Conservation (phyloP, 2,329 filamentous ascomycete species). For the Colletotrichum sp. region DNA sequence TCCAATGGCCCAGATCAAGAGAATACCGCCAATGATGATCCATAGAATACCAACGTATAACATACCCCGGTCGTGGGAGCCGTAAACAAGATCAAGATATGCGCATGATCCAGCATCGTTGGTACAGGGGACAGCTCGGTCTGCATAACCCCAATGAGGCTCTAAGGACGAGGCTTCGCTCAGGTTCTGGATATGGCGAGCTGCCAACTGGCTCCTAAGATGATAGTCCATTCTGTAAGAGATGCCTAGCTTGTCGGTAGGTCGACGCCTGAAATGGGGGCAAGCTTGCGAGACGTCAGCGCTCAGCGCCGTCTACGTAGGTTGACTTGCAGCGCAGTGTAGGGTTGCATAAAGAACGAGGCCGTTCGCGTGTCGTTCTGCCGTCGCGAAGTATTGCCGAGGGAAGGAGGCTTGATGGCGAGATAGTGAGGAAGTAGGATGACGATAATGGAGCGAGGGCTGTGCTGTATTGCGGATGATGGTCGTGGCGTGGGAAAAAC, state of each 20-base stretch:
- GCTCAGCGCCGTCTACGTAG: background rate
- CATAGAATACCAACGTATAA: slow-evolving; percentile 56
- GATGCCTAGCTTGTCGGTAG: background rate
- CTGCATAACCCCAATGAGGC: slow-evolving; percentile 53
- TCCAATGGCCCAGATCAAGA: slow-evolving; percentile 47
- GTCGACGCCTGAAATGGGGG: background rate
- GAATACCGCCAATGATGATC: slow-evolving; percentile 48
- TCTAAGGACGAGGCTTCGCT: slow-evolving; percentile 37
- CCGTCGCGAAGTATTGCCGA: background rate
- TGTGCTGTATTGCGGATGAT: background rate
- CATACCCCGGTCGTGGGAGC: slow-evolving; percentile 53
- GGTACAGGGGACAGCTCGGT: slow-evolving; percentile 49
- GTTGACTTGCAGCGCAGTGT: background rate
- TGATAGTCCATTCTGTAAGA: slow-evolving; percentile 14
- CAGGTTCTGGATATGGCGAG: slow-evolving; percentile 45
- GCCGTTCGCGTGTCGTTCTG: background rate
- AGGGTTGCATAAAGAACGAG: too few relatives aligned
- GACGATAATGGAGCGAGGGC: background rate
- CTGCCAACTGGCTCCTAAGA: slow-evolving; percentile 7
- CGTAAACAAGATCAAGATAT: slow-evolving; percentile 58
- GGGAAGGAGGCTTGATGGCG: background rate
- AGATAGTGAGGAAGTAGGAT: background rate
- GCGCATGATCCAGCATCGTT: slow-evolving; percentile 51
- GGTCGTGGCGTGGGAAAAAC: background rate
- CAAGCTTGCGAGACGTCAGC: background rate